Percentiles rank a stretch among this genome's conserved stretches.
phyloP scores from a whole-genome alignment of 805 yeast genomes.

The Metschnikowia vanudenii region DNA sequence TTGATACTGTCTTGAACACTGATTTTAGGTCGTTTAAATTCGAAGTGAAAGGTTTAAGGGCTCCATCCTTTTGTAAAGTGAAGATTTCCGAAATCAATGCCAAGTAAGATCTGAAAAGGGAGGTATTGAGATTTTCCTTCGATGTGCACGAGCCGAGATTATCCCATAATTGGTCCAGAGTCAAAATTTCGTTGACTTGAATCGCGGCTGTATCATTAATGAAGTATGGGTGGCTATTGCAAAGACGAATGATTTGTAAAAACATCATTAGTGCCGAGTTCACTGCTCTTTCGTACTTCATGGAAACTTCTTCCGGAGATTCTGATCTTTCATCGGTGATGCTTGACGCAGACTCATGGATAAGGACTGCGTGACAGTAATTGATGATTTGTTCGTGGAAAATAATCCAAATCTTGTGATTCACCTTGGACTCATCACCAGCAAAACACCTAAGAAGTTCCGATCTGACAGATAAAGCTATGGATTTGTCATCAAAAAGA shows the following conservation, averaged over 20 bases:
- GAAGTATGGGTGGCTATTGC: slow-evolving; percentile 16
- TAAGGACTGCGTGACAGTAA: slow-evolving; percentile 50
- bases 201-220: slow-evolving; percentile 14
- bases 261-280: slow-evolving; percentile 50
- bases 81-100: slow-evolving; percentile 13
- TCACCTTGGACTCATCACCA: slow-evolving; percentile 48
- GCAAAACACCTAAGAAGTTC: slow-evolving; percentile 56
- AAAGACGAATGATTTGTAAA: slow-evolving; percentile 28
- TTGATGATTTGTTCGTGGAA: slow-evolving; percentile 57
- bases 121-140: slow-evolving; percentile 28
- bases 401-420: slow-evolving; percentile 53
- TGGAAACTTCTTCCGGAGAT: slow-evolving; percentile 59
- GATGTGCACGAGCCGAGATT: slow-evolving; percentile 25
- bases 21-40: slow-evolving; percentile 21
- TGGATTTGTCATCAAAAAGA: slow-evolving; percentile 67
- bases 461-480: slow-evolving; percentile 47
- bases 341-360: slow-evolving; percentile 57
- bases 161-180: slow-evolving; percentile 36
- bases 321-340: slow-evolving; percentile 74
- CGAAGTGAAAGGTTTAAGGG: slow-evolving; percentile 18
- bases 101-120: slow-evolving; percentile 27
- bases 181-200: slow-evolving; percentile 24
- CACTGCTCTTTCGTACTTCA: slow-evolving; percentile 61
- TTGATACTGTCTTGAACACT: slow-evolving; percentile 42
- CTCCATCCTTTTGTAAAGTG: slow-evolving; percentile 12